These are phyloP conservation scores for Whalleya microplaca DNA, from an alignment of 2,329 filamentous ascomycete genomes.

Conservation along the genomic window DNA sequence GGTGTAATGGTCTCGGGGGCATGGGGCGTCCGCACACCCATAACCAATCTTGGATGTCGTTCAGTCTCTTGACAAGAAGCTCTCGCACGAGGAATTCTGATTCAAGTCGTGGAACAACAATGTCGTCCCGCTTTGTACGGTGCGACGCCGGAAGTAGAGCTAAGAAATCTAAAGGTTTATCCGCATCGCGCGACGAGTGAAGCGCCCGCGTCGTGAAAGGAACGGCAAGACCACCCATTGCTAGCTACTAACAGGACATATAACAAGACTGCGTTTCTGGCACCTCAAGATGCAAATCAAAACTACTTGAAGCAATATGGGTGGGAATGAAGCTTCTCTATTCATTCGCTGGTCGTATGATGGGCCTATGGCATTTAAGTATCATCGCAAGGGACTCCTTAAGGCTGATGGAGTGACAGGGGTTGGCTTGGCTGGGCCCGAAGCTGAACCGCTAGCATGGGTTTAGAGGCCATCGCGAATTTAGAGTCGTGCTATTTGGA, in stretches of 20 bases:
- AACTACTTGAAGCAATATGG: background rate
- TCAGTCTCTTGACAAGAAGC: slow-evolving; percentile 37
- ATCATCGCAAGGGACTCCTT: background rate
- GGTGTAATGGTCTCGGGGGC: slow-evolving; percentile 44
- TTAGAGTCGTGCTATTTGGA: too few relatives aligned
- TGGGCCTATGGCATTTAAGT: background rate
- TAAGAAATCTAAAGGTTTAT: slow-evolving; percentile 12
- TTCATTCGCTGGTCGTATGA: background rate
- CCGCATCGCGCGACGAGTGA: background rate
- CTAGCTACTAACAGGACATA: background rate
- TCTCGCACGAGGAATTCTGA: slow-evolving; percentile 34
- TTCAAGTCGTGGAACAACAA: slow-evolving; percentile 28
- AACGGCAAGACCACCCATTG: slow-evolving; percentile 7
- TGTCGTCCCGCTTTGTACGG: slow-evolving; percentile 36
- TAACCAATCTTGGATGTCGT: slow-evolving; percentile 36
- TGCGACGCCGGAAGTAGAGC: slow-evolving; percentile 35
- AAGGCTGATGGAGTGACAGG: background rate
- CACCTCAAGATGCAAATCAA: background rate
- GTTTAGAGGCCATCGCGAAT: too few relatives aligned
- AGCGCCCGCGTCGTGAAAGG: slow-evolving; percentile 23
- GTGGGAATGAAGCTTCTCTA: background rate
- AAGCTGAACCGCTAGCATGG: background rate
- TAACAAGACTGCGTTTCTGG: background rate
- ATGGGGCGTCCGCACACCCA: slow-evolving; percentile 39
- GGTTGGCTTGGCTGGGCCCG: background rate